Base-by-base conservation (phyloP, 345 rosid genomes). In the Populus nigra region DNA sequence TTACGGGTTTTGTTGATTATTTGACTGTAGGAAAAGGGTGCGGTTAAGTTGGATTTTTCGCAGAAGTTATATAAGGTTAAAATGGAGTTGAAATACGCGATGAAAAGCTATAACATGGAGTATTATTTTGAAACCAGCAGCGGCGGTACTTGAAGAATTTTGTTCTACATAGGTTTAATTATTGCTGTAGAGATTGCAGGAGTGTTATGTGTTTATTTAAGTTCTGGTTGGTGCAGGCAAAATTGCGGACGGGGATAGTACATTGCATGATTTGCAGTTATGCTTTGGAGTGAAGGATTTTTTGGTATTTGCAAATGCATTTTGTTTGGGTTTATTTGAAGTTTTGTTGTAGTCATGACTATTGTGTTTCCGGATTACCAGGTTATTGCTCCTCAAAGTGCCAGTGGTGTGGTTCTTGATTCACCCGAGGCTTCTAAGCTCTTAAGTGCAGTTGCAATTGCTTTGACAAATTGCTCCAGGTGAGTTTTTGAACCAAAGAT, bases 341-440 rank as follows among this genome's bases (percentile, higher is more conserved):
- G 47, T 33, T 82, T 29, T 74, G 3, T 65, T 23, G 12, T 72
- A 47, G 31, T 50, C 62, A 75, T 82, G 20, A 25, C 62, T 75
- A 53, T 31, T 73, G 11, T 83, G 59, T 83, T 74, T 59, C 0
- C 73, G 72, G 65, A 78, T 76, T 68, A 49, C 78, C 84, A 94
- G 99, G 89, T 94, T 49, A 92, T 94, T 83, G 91, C 92, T 77
- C 96, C 98, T 80, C 98, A 90, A 81, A 94, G 98, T 91, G 99
- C 95, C 77, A 96, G 97, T 13, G 97, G 98, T 50, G 97, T 96
- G 79, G 88, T 96, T 83, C 97, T 94, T 78, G 92, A 94, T 91
- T 81, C 92, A 67, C 97, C 94, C 8, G 97, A 96, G 87, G 93
- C 97, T 61, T 88, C 92, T 88, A 96, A 94, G 90, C 95, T 93